Evolutionary conservation across 2,329 filamentous ascomycete species (phyloP).

Genomic region (Colletotrichum chlorophyti): DNA sequence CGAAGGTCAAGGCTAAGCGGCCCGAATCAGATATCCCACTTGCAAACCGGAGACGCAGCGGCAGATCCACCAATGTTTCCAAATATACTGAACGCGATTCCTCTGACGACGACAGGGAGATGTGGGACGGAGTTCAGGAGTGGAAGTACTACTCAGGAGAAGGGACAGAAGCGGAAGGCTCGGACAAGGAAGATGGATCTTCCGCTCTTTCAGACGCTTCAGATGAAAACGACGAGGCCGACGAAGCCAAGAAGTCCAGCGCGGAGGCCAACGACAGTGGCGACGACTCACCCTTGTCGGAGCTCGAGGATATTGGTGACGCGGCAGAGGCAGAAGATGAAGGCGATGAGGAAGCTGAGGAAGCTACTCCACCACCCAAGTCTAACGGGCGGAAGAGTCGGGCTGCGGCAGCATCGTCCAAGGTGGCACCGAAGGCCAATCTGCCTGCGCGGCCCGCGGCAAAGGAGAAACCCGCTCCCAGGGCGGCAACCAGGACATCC

Average conservation of each 20-base stretch:
- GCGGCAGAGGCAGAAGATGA: slow-evolving; percentile 28
- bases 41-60: slow-evolving; percentile 62
- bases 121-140: slow-evolving; percentile 65
- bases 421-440: slow-evolving; percentile 18
- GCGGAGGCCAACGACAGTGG: slow-evolving; percentile 26
- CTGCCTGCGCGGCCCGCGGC: slow-evolving; percentile 28
- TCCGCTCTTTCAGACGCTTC: slow-evolving; percentile 20
- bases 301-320: slow-evolving; percentile 28
- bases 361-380: slow-evolving; percentile 23
- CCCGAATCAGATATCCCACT: slow-evolving; percentile 33
- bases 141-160: slow-evolving; percentile 59
- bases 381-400: slow-evolving; percentile 25
- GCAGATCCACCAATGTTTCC: slow-evolving; percentile 48
- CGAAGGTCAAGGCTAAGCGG: slow-evolving; percentile 33
- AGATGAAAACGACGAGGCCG: slow-evolving; percentile 25
- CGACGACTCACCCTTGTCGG: slow-evolving; percentile 22
- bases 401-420: slow-evolving; percentile 14
- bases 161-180: slow-evolving; percentile 34
- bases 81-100: slow-evolving; percentile 64
- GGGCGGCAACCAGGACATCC: slow-evolving; percentile 16
- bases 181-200: slow-evolving; percentile 15
- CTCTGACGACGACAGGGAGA: slow-evolving; percentile 65
- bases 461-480: slow-evolving; percentile 26
- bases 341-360: slow-evolving; percentile 26
- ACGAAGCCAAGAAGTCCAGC: slow-evolving; percentile 24